Conservation (phyloP, 2,329 filamentous ascomycete genomes). For the Scedosporium dehoogii region DNA sequence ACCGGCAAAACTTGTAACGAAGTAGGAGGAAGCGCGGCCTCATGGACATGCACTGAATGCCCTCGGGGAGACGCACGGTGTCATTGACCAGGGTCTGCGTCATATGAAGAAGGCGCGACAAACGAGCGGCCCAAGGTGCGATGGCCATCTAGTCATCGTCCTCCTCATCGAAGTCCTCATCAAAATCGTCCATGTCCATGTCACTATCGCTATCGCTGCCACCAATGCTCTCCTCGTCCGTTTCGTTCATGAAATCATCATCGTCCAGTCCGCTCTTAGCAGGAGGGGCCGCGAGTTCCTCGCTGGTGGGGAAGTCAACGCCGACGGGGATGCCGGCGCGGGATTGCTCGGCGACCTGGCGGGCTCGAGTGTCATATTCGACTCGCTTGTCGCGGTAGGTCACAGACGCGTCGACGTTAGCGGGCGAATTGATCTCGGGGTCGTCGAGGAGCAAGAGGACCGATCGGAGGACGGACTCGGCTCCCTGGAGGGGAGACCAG, state of each 20-base stretch:
- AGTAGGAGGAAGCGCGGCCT: too few relatives aligned
- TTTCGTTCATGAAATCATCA: constrained; percentile 74
- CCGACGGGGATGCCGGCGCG: constrained; percentile 70
- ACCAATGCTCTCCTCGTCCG: constrained; percentile 66
- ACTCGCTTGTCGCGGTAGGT: constrained; percentile 66
- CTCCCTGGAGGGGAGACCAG: constrained; percentile 89
- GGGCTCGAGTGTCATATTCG: constrained; percentile 61
- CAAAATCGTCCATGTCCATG: constrained; percentile 52
- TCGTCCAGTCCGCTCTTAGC: constrained; percentile 43
- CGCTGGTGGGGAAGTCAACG: constrained; percentile 71
- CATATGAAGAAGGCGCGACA: too few relatives aligned
- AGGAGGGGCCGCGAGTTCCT: constrained; percentile 49
- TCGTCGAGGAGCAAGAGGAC: constrained; percentile 88
- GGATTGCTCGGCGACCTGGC: constrained; percentile 59
- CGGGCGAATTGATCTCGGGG: constrained; percentile 84
- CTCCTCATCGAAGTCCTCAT: constrained; percentile 47
- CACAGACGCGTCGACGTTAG: constrained; percentile 88
- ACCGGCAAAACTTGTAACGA: too few relatives aligned
- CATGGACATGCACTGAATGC: not conserved
- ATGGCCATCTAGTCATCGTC: constrained; percentile 25
- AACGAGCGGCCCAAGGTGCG: not conserved
- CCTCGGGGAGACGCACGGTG: not conserved
- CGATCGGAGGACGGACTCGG: constrained; percentile 88
- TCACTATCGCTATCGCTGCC: constrained; percentile 50
- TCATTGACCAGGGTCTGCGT: too few relatives aligned